Evolutionary conservation across 106 monocot species (phyloP).

Genomic region (Narthecium ossifragum): DNA sequence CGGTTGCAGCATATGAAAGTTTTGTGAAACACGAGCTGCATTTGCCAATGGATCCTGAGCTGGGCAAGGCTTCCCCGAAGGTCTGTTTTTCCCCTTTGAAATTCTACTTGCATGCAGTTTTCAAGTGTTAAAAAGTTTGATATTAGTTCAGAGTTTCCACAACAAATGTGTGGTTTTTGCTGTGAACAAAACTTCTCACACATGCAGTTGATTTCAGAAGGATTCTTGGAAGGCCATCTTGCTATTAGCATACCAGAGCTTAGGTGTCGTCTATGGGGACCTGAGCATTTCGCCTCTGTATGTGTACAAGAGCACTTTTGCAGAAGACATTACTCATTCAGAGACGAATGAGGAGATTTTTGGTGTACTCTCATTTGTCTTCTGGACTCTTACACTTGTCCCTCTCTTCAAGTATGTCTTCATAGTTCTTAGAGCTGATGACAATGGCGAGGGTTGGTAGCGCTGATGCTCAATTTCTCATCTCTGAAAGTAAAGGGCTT

Average conservation of each 20-base stretch:
- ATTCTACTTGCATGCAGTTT: neutral
- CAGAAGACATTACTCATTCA: slow-evolving; percentile 60
- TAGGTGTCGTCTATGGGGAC: slow-evolving; percentile 69
- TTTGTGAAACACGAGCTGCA: neutral
- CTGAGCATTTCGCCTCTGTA: slow-evolving; percentile 65
- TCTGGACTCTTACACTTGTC: slow-evolving; percentile 65
- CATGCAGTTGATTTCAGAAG: slow-evolving; percentile 18
- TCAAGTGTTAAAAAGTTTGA: neutral
- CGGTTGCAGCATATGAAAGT: neutral
- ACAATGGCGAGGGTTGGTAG: slow-evolving; percentile 55
- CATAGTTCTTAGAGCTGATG: slow-evolving; percentile 71
- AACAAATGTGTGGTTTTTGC: neutral
- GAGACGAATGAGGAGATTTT: slow-evolving; percentile 57
- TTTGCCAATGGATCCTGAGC: slow-evolving; percentile 13
- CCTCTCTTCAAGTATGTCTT: slow-evolving; percentile 66
- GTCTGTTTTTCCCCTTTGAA: neutral
- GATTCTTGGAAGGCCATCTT: slow-evolving; percentile 56
- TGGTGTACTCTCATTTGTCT: slow-evolving; percentile 58
- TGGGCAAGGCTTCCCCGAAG: slow-evolving; percentile 3
- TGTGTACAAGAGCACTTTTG: slow-evolving; percentile 71
- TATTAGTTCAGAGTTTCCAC: neutral
- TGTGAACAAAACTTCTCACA: neutral
- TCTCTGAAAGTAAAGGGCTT: neutral
- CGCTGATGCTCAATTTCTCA: neutral
- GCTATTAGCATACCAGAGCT: slow-evolving; percentile 60